phyloP scores from a whole-genome alignment of 2,329 filamentous ascomycete genomes.

The Microdochium nivale region DNA sequence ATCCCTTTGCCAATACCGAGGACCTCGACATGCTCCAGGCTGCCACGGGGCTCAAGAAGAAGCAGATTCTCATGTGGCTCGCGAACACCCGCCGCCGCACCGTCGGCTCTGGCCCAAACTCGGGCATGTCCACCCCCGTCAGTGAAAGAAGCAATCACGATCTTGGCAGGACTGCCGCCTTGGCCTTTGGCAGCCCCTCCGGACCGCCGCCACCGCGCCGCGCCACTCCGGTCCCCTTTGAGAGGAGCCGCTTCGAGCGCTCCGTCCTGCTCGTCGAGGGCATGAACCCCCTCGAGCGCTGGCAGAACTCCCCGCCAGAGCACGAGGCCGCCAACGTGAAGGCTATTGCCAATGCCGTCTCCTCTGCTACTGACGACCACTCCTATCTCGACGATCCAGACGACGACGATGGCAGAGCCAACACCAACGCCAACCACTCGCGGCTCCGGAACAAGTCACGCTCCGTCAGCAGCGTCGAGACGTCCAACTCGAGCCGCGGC shows the following conservation, averaged over 20 bases:
- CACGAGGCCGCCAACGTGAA: background rate
- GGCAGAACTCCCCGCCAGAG: background rate
- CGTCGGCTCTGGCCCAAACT: background rate
- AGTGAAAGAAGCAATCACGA: background rate
- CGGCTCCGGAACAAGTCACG: background rate
- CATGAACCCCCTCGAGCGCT: conserved; percentile 1
- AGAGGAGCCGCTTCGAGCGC: too few relatives aligned
- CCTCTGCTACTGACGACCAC: background rate
- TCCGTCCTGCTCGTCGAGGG: background rate
- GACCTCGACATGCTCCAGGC: background rate
- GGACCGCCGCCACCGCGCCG: background rate
- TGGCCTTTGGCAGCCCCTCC: too few relatives aligned
- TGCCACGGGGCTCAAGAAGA: background rate
- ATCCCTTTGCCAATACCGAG: background rate
- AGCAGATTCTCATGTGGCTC: conserved; percentile 1
- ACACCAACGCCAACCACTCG: background rate
- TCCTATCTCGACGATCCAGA: background rate
- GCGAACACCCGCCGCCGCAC: background rate
- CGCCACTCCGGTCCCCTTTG: background rate
- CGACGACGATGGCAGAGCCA: background rate
- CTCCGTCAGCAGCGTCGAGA: background rate
- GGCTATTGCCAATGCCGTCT: background rate
- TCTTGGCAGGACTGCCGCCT: background rate
- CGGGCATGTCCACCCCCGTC: background rate
- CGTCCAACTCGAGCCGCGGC: background rate